These are phyloP conservation scores for Pyrrhoderma noxium DNA, from an alignment of 1,284 basidiomycete genomes.

Conservation along the genomic window DNA sequence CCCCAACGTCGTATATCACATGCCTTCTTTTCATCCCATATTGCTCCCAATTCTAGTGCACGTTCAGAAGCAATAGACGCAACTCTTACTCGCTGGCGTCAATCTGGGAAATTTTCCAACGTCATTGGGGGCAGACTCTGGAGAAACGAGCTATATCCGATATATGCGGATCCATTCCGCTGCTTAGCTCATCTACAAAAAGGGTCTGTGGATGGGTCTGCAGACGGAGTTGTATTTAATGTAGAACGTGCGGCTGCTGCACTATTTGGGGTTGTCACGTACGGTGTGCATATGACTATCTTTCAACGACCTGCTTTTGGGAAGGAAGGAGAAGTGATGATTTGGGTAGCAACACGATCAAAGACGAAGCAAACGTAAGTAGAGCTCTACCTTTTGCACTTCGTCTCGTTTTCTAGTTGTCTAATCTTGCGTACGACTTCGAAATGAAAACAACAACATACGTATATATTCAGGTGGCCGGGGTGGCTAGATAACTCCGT, in stretches of 20 bases:
- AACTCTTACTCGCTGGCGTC: constrained; percentile 65
- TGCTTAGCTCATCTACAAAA: too few relatives aligned
- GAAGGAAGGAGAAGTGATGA: constrained; percentile 42
- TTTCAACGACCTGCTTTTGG: constrained; percentile 41
- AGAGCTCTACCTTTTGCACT: not conserved
- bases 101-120: constrained; percentile 49
- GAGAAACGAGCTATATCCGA: constrained; percentile 78
- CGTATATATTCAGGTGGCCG: constrained; percentile 49
- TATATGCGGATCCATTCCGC: constrained; percentile 71
- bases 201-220: too few relatives aligned
- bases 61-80: constrained; percentile 54
- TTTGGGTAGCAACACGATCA: constrained; percentile 88
- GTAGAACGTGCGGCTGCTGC: constrained; percentile 87
- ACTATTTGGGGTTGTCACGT: constrained; percentile 87
- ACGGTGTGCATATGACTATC: constrained; percentile 79
- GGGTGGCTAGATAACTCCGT: constrained; percentile 74
- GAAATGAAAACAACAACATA: too few relatives aligned
- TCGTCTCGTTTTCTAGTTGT: too few relatives aligned
- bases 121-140: constrained; percentile 72
- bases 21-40: constrained; percentile 45
- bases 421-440: too few relatives aligned
- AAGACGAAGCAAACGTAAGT: constrained; percentile 82
- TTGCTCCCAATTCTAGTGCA: constrained; percentile 42
- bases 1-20: constrained; percentile 18
- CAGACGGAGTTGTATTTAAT: constrained; percentile 69